Percentiles rank a stretch among this genome's conserved stretches.
phyloP scores from a whole-genome alignment of 108 stramenopile species.

The Phaeodactylum tricornutum region DNA sequence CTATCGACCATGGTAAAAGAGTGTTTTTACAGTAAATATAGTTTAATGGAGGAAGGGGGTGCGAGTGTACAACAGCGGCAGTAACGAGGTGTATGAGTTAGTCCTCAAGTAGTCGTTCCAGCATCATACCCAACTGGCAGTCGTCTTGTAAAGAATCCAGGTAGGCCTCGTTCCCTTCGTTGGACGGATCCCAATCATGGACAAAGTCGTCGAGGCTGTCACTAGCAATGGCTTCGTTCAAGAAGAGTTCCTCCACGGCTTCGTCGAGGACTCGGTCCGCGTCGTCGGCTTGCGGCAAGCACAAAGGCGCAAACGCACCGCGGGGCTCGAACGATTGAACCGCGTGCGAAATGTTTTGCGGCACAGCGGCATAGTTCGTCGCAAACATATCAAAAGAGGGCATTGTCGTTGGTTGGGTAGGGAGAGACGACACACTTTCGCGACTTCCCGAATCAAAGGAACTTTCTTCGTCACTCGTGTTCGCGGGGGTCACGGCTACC shows the following conservation, averaged over 20 bases:
- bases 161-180: not conserved
- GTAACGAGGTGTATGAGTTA: no score
- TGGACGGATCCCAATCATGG: slow-evolving; percentile 13
- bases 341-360: no score
- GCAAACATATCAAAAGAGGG: not conserved
- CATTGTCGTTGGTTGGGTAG: not conserved
- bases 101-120: slow-evolving; percentile 14
- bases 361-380: not conserved
- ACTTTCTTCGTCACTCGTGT: no score
- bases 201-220: slow-evolving; percentile 14
- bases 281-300: not conserved
- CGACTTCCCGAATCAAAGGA: no score
- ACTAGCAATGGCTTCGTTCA: not conserved
- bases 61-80: no score
- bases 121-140: slow-evolving; percentile 17
- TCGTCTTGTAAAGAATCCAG: slow-evolving; percentile 10
- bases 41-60: no score
- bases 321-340: no score
- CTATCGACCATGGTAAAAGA: no score
- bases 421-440: not conserved
- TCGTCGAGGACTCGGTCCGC: slow-evolving; percentile 20
- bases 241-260: slow-evolving; percentile 34
- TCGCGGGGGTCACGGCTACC: slow-evolving; percentile 14
- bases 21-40: no score
- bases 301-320: no score